Percentiles rank a stretch among this genome's conserved stretches.
These are phyloP conservation scores for Myxozyma melibiosi DNA, from an alignment of 805 yeast genomes.

Conservation along the genomic window DNA sequence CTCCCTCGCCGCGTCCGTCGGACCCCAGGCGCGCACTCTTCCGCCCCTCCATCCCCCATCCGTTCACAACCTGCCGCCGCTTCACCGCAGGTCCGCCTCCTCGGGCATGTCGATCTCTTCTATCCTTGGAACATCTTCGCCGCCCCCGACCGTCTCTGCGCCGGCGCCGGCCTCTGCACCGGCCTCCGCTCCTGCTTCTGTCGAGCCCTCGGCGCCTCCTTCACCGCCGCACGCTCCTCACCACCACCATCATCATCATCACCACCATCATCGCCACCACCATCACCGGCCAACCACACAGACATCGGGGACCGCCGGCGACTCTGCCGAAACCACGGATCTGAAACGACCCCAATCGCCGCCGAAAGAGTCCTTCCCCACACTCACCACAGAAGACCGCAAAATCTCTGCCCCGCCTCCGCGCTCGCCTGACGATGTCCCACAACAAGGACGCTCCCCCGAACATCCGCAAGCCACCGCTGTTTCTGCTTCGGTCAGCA, in stretches of 20 bases:
- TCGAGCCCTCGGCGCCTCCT: neutral
- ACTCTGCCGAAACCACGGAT: neutral
- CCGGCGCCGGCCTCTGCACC: slow-evolving; percentile 8
- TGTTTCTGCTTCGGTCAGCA: neutral
- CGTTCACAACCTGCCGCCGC: slow-evolving; percentile 14
- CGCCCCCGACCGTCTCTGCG: slow-evolving; percentile 5
- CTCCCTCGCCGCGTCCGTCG: slow-evolving; percentile 14
- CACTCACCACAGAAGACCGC: neutral
- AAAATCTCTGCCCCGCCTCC: neutral
- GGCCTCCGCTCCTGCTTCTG: slow-evolving; percentile 1
- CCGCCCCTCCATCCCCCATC: slow-evolving; percentile 19
- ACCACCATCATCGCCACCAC: slow-evolving; percentile 23
- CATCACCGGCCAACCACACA: slow-evolving; percentile 8
- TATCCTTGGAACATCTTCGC: slow-evolving; percentile 25
- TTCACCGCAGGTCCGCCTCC: slow-evolving; percentile 5
- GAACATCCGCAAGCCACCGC: neutral
- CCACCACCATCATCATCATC: slow-evolving; percentile 24
- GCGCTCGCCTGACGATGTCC: neutral
- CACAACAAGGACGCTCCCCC: neutral
- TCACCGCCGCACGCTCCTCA: slow-evolving; percentile 16
- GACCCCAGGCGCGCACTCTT: slow-evolving; percentile 4
- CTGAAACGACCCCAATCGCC: neutral
- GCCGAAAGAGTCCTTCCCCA: neutral
- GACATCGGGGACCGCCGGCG: neutral
- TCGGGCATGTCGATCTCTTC: slow-evolving; percentile 31